Base-by-base conservation (phyloP, 2,329 filamentous ascomycete genomes). In the Helotiales sp. region DNA sequence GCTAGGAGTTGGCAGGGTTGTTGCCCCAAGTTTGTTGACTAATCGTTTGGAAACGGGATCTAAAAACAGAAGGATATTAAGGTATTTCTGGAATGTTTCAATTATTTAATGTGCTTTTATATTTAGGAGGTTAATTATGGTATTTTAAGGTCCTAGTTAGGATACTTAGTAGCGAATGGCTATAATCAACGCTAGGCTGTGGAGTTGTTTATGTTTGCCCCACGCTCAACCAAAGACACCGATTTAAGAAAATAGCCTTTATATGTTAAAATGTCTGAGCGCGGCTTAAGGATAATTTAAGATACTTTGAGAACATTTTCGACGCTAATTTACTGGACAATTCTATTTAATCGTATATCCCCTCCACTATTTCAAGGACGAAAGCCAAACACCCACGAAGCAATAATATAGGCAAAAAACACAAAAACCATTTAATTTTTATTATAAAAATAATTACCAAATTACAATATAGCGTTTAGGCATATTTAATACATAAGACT, bases 231-330 rank as follows among this genome's bases (percentile, higher is more conserved):
- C 20, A 10, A 52, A 52, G 20, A 52, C 8, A 52, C 20, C 24
- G 8, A 52, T 52, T 4, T 52, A 52, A 52, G 47, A 52, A 52
- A 52, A 52, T 52, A 52, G 47, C 47, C 15, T 52, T 13, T 32
- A 61, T 17, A 45, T 17, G 15, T 61, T 30, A 61, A 61, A 45
- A 26, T 47, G 8, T 26, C 10, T 61, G 30, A 47, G 22, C 22
- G 17, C 1, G 22, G 37, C 34, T 61, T 47, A 34, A 30, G 22
- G 37, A 47, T 47, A 61, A 47, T 61, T 49, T 28, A 11, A 43
- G 57, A n/a, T n/a, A n/a, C n/a, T n/a, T n/a, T n/a, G n/a, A n/a
- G n/a, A 61, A 32, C 22, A 26, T 61, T 61, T 61, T 5, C 17
- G 34, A 45, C 47, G 20, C 47, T 28, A 52, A 24, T 52, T 26